Evolutionary conservation across 768 basidiomycete species (phyloP).

Genomic region (Vararia minispora): DNA sequence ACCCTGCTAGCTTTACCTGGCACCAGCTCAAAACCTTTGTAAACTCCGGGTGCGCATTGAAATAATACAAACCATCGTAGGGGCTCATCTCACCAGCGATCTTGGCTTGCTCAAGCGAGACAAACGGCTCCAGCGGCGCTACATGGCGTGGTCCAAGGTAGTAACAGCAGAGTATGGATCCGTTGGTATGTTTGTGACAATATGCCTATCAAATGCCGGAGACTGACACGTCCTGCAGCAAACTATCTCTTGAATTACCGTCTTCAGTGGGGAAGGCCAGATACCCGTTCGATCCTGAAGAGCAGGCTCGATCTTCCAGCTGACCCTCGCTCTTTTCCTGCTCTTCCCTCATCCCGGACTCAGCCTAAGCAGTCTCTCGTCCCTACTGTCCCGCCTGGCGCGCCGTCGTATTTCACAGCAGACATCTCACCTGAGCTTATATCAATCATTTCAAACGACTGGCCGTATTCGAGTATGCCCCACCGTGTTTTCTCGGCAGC

Average conservation of each 20-base stretch:
- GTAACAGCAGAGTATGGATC: conserved; percentile 55
- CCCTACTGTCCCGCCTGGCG: conserved; percentile 23
- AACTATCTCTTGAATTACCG: conserved; percentile 60
- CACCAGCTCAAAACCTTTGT: conserved; percentile 63
- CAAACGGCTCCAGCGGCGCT: conserved; percentile 53
- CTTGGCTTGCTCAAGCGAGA: conserved; percentile 74
- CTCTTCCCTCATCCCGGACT: conserved; percentile 7
- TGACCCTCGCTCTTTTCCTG: background rate
- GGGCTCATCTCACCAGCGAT: conserved; percentile 34
- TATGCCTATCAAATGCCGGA: background rate
- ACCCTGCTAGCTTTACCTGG: conserved; percentile 73
- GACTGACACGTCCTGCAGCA: conserved; percentile 26
- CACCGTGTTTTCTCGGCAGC: no score
- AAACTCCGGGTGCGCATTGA: conserved; percentile 51
- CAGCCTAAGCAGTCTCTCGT: no score
- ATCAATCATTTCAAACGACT: conserved; percentile 73
- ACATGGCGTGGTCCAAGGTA: conserved; percentile 43
- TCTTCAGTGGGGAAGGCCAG: conserved; percentile 66
- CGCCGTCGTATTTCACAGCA: conserved; percentile 54
- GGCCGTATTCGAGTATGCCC: conserved; percentile 72
- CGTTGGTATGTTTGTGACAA: conserved; percentile 35
- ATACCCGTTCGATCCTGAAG: conserved; percentile 47
- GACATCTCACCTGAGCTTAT: conserved; percentile 47
- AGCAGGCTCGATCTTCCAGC: conserved; percentile 33
- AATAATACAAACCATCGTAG: background rate